A percentile compares a stretch with the other conserved stretches of the same genome.
Conservation (phyloP, 768 basidiomycete genomes). For the Botryobasidium botryosum region DNA sequence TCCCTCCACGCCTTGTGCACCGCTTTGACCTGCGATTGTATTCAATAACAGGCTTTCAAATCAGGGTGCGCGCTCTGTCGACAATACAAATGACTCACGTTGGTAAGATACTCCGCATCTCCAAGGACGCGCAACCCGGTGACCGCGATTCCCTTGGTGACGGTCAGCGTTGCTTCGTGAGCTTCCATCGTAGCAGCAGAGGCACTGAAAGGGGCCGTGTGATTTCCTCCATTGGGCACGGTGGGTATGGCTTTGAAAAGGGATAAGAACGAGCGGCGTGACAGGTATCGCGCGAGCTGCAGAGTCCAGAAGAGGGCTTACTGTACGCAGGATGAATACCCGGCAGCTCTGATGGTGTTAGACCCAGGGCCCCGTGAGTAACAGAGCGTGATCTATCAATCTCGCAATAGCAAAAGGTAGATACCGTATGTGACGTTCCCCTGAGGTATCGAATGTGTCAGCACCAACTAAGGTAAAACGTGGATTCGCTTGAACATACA, state of each 20-base stretch:
- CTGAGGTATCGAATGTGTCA: conserved; percentile 20
- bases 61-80: too few relatives aligned
- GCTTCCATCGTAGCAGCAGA: conserved; percentile 42
- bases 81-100: too few relatives aligned
- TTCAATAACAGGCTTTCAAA: too few relatives aligned
- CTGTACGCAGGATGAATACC: conserved; percentile 61
- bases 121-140: conserved; percentile 49
- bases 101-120: conserved; percentile 44
- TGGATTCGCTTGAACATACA: conserved; percentile 23
- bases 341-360: conserved; percentile 28
- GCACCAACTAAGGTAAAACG: neutral
- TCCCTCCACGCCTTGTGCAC: too few relatives aligned
- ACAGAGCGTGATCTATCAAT: neutral
- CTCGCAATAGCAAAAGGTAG: neutral
- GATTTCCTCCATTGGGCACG: conserved; percentile 53
- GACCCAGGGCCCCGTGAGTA: too few relatives aligned
- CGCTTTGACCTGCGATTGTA: too few relatives aligned
- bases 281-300: neutral
- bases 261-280: neutral
- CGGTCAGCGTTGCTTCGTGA: conserved; percentile 47
- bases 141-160: conserved; percentile 55
- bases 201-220: conserved; percentile 49
- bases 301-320: conserved; percentile 21
- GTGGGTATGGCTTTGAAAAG: conserved; percentile 51
- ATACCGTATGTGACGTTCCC: conserved; percentile 37